These are phyloP conservation scores for Aurinia saxatilis DNA, from an alignment of 345 rosid genomes.

Conservation along the genomic window DNA sequence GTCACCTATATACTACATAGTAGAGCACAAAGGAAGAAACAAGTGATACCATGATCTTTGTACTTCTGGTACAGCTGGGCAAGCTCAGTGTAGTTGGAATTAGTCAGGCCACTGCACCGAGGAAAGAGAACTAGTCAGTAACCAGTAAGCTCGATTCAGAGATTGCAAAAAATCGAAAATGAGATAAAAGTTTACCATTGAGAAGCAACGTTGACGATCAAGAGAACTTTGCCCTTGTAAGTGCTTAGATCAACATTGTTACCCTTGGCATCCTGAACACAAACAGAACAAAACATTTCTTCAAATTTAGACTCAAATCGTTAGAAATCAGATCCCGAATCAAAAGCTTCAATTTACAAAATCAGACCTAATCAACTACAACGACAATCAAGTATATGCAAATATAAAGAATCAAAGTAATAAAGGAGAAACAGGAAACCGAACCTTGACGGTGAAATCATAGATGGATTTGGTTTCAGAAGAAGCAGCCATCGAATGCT, in stretches of 20 bases:
- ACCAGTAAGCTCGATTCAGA: neutral
- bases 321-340: neutral
- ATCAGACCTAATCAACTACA: too few relatives aligned
- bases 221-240: slow-evolving; percentile 72
- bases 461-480: slow-evolving; percentile 48
- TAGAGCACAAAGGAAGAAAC: neutral
- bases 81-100: slow-evolving; percentile 89
- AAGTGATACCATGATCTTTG: slow-evolving; percentile 65
- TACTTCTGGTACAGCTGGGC: slow-evolving; percentile 67
- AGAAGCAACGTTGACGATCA: slow-evolving; percentile 95
- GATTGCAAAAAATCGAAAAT: neutral
- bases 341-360: too few relatives aligned
- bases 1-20: neutral
- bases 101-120: slow-evolving; percentile 75
- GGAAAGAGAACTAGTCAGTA: neutral
- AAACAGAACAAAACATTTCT: neutral
- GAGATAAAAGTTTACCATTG: slow-evolving; percentile 43
- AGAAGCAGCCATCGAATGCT: slow-evolving; percentile 56
- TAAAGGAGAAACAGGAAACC: neutral
- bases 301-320: neutral
- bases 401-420: neutral
- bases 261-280: slow-evolving; percentile 69
- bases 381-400: too few relatives aligned
- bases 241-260: slow-evolving; percentile 64
- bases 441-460: slow-evolving; percentile 85